phyloP scores from a whole-genome alignment of 108 stramenopile genomes.

The Thalassiosira profunda region DNA sequence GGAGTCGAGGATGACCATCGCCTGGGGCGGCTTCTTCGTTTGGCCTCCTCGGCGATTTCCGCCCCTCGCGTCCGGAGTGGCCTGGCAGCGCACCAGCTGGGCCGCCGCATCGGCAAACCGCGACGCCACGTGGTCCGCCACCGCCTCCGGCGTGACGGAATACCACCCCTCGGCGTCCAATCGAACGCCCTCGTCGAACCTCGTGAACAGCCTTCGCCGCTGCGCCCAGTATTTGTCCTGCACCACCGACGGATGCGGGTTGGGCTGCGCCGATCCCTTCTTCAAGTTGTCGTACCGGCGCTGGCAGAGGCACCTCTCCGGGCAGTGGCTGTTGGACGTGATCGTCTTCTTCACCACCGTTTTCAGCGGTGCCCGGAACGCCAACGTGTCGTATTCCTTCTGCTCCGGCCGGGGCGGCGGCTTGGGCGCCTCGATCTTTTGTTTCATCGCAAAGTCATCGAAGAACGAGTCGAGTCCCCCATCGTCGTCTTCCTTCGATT shows the following conservation, averaged over 20 bases:
- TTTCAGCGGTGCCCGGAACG: constrained; percentile 39
- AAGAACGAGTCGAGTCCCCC: constrained; percentile 47
- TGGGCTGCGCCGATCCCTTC: constrained; percentile 38
- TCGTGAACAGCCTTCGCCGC: constrained; percentile 90
- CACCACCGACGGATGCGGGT: constrained; percentile 75
- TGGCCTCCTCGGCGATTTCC: constrained; percentile 2
- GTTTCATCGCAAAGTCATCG: constrained; percentile 39
- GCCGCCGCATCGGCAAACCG: constrained; percentile 49
- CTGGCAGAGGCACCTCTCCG: constrained; percentile 39
- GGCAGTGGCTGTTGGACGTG: neutral
- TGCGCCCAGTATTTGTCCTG: constrained; percentile 97
- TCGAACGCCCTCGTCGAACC: constrained; percentile 89
- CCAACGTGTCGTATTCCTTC: constrained; percentile 19
- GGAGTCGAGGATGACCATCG: constrained; percentile 89
- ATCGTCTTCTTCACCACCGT: constrained; percentile 39
- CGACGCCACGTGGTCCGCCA: constrained; percentile 91
- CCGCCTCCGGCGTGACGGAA: constrained; percentile 96
- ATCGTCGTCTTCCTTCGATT: neutral
- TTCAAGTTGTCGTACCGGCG: constrained; percentile 24
- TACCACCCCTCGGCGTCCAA: constrained; percentile 98
- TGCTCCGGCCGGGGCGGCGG: neutral
- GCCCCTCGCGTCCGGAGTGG: neutral
- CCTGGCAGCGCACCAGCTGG: constrained; percentile 7
- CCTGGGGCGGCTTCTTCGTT: constrained; percentile 9
- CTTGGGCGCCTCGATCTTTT: neutral